These are phyloP conservation scores for Plectosphaerella sp. DNA, from an alignment of 2,329 filamentous ascomycete species.

Conservation along the genomic window DNA sequence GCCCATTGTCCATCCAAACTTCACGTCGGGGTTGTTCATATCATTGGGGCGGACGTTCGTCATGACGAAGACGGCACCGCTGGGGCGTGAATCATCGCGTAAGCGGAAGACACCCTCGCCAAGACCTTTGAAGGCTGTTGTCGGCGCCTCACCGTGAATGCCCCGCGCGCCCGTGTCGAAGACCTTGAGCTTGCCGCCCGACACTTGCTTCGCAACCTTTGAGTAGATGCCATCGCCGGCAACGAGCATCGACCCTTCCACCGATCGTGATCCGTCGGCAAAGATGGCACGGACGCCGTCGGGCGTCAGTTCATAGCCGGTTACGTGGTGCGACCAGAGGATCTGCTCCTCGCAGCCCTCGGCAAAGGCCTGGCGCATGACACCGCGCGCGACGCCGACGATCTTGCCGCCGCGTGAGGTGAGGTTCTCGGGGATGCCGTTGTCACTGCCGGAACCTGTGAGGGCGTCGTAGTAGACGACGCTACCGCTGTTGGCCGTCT, in stretches of 20 bases:
- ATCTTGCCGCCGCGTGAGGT: conserved; percentile 52
- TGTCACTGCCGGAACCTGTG: conserved; percentile 32
- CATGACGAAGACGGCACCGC: conserved; percentile 49
- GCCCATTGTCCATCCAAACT: conserved; percentile 62
- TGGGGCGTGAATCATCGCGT: conserved; percentile 38
- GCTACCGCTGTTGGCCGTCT: conserved; percentile 50
- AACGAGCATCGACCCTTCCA: conserved; percentile 54
- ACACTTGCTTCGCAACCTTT: conserved; percentile 55
- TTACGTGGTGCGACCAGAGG: conserved; percentile 51
- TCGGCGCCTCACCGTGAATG: conserved; percentile 62
- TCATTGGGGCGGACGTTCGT: conserved; percentile 60
- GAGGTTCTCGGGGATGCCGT: conserved; percentile 25
- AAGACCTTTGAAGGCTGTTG: conserved; percentile 54
- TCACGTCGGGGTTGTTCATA: conserved; percentile 49
- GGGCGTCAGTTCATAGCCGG: conserved; percentile 51
- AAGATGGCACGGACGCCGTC: conserved; percentile 54
- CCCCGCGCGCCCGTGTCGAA: conserved; percentile 60
- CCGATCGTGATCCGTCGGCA: conserved; percentile 53
- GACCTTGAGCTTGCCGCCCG: conserved; percentile 51
- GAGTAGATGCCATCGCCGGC: conserved; percentile 62
- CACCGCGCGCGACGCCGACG: conserved; percentile 57
- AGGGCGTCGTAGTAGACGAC: conserved; percentile 46
- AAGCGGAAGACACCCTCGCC: conserved; percentile 57
- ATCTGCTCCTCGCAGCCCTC: conserved; percentile 50
- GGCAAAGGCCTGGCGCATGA: conserved; percentile 57